Evolutionary conservation across 805 yeast genomes (phyloP).

Genomic region (Huiozyma naganishii): DNA sequence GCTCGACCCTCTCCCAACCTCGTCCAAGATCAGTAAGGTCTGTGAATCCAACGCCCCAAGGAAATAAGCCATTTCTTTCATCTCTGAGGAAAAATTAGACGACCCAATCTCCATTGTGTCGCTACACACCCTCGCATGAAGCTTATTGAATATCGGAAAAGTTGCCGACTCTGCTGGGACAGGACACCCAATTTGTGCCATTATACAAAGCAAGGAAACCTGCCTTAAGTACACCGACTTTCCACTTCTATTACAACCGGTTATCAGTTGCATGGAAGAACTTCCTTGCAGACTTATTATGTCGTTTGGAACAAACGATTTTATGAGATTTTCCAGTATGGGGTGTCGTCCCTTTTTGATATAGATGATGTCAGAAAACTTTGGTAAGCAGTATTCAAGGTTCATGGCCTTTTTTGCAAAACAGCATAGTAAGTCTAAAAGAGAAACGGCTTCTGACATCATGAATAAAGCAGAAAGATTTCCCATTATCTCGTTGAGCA

Average conservation of each 20-base stretch:
- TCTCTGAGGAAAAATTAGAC: slow-evolving; percentile 37
- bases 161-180: slow-evolving; percentile 36
- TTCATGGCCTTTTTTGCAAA: slow-evolving; percentile 23
- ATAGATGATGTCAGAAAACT: slow-evolving; percentile 25
- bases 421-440: slow-evolving; percentile 32
- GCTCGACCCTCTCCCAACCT: slow-evolving; percentile 44
- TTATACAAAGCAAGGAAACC: slow-evolving; percentile 36
- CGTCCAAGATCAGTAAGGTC: slow-evolving; percentile 40
- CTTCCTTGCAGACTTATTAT: slow-evolving; percentile 26
- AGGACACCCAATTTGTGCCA: slow-evolving; percentile 51
- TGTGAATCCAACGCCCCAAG: slow-evolving; percentile 26
- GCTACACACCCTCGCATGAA: slow-evolving; percentile 31
- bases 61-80: slow-evolving; percentile 38
- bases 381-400: slow-evolving; percentile 29
- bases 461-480: slow-evolving; percentile 31
- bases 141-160: slow-evolving; percentile 30
- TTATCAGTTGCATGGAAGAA: slow-evolving; percentile 38
- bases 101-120: slow-evolving; percentile 28
- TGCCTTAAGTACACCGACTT: slow-evolving; percentile 48
- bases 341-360: slow-evolving; percentile 34
- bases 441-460: slow-evolving; percentile 34
- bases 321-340: slow-evolving; percentile 26
- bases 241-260: slow-evolving; percentile 56
- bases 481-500: slow-evolving; percentile 19
- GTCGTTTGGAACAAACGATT: slow-evolving; percentile 31